phyloP scores from a whole-genome alignment of 257 asterid species.

The Rehmannia glutinosa region DNA sequence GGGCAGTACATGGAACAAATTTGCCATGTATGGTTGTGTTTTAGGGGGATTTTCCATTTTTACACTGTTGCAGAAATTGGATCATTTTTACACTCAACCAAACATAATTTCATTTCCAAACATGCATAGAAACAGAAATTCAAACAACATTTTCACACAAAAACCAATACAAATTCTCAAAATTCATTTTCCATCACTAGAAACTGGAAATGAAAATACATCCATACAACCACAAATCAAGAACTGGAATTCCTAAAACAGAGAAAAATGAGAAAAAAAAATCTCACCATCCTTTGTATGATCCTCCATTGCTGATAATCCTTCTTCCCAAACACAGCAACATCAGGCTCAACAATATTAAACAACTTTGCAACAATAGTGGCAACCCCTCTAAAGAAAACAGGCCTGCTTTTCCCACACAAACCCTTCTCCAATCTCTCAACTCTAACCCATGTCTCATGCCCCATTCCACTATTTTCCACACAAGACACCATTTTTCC shows the following conservation, averaged over 20 bases:
- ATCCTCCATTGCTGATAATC: slow-evolving; percentile 95
- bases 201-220: too few relatives aligned
- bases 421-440: slow-evolving; percentile 75
- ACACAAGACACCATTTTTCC: slow-evolving; percentile 55
- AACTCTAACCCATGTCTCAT: slow-evolving; percentile 85
- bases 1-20: too few relatives aligned
- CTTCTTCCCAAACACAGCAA: slow-evolving; percentile 92
- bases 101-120: too few relatives aligned
- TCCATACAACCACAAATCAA: slow-evolving; percentile 4
- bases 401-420: slow-evolving; percentile 90
- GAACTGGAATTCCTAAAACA: not conserved
- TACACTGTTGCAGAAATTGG: too few relatives aligned
- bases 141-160: too few relatives aligned
- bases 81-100: too few relatives aligned
- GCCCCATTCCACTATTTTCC: slow-evolving; percentile 63
- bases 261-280: not conserved
- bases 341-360: slow-evolving; percentile 89
- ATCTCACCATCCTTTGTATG: slow-evolving; percentile 67
- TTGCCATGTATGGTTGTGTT: too few relatives aligned
- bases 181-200: too few relatives aligned
- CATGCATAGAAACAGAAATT: too few relatives aligned
- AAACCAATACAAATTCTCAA: too few relatives aligned
- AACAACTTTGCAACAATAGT: slow-evolving; percentile 87
- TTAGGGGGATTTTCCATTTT: too few relatives aligned
- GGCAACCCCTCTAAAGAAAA: slow-evolving; percentile 90